Evolutionary conservation across 1,284 basidiomycete genomes (phyloP).

Genomic region (Rhodotorula sp.): DNA sequence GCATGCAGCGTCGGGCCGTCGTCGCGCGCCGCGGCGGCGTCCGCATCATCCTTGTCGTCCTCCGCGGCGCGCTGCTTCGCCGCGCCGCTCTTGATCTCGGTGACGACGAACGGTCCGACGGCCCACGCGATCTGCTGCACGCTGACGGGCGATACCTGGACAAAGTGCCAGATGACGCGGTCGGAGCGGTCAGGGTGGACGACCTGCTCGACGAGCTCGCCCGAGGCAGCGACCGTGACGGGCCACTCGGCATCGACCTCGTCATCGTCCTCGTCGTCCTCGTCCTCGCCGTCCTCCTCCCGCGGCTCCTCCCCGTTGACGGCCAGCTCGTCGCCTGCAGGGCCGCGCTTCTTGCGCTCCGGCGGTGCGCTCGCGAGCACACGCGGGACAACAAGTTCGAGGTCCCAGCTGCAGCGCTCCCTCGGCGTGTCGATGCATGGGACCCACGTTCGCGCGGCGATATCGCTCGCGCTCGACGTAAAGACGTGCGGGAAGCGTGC

Average conservation of each 20-base stretch:
- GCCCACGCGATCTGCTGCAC: conserved; percentile 96
- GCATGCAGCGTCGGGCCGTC: conserved; percentile 76
- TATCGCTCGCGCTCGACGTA: conserved; percentile 82
- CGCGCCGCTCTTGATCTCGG: conserved; percentile 58
- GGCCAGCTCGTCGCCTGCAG: not conserved
- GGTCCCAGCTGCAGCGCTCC: conserved; percentile 98
- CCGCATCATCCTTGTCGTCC: conserved; percentile 55
- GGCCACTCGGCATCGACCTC: conserved; percentile 63
- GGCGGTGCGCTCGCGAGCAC: conserved; percentile 60
- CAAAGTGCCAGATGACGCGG: conserved; percentile 93
- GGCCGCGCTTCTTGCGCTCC: not conserved
- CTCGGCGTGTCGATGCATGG: conserved; percentile 93
- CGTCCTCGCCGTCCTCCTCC: conserved; percentile 10
- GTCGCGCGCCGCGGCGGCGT: conserved; percentile 23
- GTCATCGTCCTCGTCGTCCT: conserved; percentile 55
- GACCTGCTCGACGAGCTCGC: conserved; percentile 91
- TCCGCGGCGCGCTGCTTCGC: conserved; percentile 39
- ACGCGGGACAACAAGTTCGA: conserved; percentile 91
- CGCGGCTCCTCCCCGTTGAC: conserved; percentile 24
- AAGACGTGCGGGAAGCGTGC: conserved; percentile 92
- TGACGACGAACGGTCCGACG: conserved; percentile 87
- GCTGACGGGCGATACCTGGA: conserved; percentile 83
- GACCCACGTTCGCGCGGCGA: conserved; percentile 93
- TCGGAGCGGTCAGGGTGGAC: conserved; percentile 90
- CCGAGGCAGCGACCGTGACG: conserved; percentile 86